Percentiles rank a stretch among this genome's conserved stretches.
Conservation (phyloP, 2,329 filamentous ascomycete genomes). For the Reticulascus tulasneorum region DNA sequence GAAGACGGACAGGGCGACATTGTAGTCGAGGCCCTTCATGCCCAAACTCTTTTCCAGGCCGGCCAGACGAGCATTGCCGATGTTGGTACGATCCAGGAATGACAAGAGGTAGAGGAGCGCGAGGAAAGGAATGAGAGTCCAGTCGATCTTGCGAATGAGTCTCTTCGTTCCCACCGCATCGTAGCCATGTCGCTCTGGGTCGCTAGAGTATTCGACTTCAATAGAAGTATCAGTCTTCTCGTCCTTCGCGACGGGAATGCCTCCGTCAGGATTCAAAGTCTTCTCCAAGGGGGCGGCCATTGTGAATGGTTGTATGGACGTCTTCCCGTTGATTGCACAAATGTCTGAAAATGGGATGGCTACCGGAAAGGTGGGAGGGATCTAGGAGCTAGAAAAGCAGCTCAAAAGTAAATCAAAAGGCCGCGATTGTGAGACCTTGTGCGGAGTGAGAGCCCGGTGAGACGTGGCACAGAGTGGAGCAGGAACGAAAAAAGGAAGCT, state of each 20-base stretch:
- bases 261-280: no score
- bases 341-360: no score
- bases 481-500: no score
- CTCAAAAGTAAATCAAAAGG: no score
- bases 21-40: slow-evolving; percentile 58
- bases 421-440: no score
- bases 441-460: no score
- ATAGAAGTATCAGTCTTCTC: slow-evolving; percentile 12
- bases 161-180: slow-evolving; percentile 38
- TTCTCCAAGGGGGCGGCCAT: background rate
- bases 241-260: slow-evolving; percentile 13
- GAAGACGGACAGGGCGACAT: slow-evolving; percentile 48
- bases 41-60: slow-evolving; percentile 32
- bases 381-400: no score
- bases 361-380: no score
- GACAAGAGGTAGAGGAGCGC: slow-evolving; percentile 46
- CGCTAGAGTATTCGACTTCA: slow-evolving; percentile 14
- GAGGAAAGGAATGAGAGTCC: slow-evolving; percentile 55
- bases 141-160: slow-evolving; percentile 50
- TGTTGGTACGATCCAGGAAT: slow-evolving; percentile 49
- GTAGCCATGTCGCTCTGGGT: slow-evolving; percentile 19
- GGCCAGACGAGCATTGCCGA: slow-evolving; percentile 37
- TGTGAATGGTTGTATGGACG: no score
- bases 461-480: no score
- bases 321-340: no score